Conservation (phyloP, 1,284 basidiomycete genomes). For the Ustilago curta region DNA sequence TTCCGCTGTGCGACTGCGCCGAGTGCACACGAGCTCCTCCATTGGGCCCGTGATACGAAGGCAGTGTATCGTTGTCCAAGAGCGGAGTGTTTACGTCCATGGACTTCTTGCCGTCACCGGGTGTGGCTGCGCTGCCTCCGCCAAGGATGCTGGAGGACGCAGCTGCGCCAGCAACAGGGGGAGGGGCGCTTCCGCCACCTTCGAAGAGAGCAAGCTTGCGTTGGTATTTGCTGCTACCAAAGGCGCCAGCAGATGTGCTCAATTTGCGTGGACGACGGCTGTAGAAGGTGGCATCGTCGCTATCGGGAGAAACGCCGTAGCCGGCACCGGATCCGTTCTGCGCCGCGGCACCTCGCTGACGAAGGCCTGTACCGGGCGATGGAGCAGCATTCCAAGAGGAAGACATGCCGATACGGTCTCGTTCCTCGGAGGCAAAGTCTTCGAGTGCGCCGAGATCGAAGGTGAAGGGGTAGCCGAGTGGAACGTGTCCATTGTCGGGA, state of each 20-base stretch:
- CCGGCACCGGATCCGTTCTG: slow-evolving; percentile 38
- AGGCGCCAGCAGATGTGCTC: slow-evolving; percentile 43
- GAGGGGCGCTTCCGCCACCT: slow-evolving; percentile 71
- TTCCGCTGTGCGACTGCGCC: slow-evolving; percentile 28
- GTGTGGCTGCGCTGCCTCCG: slow-evolving; percentile 62
- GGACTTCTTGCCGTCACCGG: slow-evolving; percentile 17
- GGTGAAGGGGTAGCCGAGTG: slow-evolving; percentile 64
- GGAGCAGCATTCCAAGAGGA: slow-evolving; percentile 29
- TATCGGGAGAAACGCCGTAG: slow-evolving; percentile 61
- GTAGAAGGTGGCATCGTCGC: slow-evolving; percentile 67
- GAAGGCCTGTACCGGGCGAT: slow-evolving; percentile 34
- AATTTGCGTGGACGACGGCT: slow-evolving; percentile 61
- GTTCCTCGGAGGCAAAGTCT: slow-evolving; percentile 62
- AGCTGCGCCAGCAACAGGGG: slow-evolving; percentile 52
- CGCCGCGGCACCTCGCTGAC: slow-evolving; percentile 26
- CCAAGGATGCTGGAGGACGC: slow-evolving; percentile 70
- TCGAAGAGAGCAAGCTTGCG: slow-evolving; percentile 94
- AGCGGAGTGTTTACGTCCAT: slow-evolving; percentile 69
- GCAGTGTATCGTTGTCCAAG: slow-evolving; percentile 67
- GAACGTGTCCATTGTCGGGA: slow-evolving; percentile 27
- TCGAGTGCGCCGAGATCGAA: slow-evolving; percentile 65
- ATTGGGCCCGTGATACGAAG: slow-evolving; percentile 66
- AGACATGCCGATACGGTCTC: slow-evolving; percentile 50
- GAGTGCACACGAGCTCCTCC: slow-evolving; percentile 24
- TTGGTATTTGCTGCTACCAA: slow-evolving; percentile 71